Evolutionary conservation across 345 rosid species (phyloP), one percentile per base, ranked within the genome.

Genomic region (Erysimum cheiranthoides): DNA sequence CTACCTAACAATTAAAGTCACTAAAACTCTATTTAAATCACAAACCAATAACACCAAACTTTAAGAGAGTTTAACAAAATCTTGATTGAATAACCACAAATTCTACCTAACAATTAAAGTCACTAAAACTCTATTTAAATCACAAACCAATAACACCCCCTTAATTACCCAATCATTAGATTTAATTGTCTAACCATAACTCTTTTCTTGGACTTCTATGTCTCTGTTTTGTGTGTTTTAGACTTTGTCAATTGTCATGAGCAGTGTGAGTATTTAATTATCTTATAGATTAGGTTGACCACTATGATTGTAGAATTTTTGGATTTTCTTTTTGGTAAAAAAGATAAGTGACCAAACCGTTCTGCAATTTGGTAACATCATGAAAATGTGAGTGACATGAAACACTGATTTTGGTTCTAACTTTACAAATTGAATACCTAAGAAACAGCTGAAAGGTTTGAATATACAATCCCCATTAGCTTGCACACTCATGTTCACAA

Each of bases 381-480:
- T 9, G 8, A 9, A 40, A 66, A 16, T 8, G 27, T 13, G 32
- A 60, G 45, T 50, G 59, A 68, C 10, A 8, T 66, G 54, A 61
- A 61, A 66, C 67, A 68, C 2, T 51, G 74, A 61, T 32, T 28
- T 36, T 50, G 35, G 45, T 75, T 68, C 66, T 66, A 75, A 68
- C 74, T 75, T 51, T 76, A 76, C 79, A 76, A 68, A 57, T 50
- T 68, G 49, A 68, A 68, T 42, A 68, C 57, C 68, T 75, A 75
- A 42, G 69, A 60, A 68, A 75, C 74, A 68, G 25, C 31, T 52
- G 3, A 61, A 68, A 60, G 49, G 38, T 32, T 31, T 40, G 39
- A 52, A 68, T 61, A 14, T 76, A 76, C 79, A 75, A 59, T 50
- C 45, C 5, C 57, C 65, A 64, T 8, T 6, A 54, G 57, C 61